Evolutionary conservation across 164 flowering plant species (phyloP).

Genomic region (Dillenia turbinata): DNA sequence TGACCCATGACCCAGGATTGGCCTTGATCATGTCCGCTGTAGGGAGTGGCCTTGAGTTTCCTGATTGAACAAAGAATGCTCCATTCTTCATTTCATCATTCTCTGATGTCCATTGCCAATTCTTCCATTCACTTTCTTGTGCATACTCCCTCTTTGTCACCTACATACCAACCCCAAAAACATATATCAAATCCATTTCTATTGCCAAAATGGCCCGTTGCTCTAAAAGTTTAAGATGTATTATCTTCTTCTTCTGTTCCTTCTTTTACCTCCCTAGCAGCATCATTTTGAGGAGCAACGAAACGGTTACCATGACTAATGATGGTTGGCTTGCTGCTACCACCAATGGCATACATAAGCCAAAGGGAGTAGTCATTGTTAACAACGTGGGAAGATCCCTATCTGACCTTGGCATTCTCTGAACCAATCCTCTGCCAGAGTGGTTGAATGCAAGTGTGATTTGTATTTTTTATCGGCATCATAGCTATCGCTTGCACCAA

Average conservation of each 20-base stretch:
- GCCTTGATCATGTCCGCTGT: conserved; percentile 26
- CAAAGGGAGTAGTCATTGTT: conserved; percentile 92
- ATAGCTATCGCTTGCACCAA: conserved; percentile 55
- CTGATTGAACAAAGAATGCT: conserved; percentile 57
- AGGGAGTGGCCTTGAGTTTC: conserved; percentile 14
- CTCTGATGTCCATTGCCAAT: conserved; percentile 77
- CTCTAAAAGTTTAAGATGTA: neutral
- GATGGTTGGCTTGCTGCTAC: conserved; percentile 75
- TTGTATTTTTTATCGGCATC: conserved; percentile 53
- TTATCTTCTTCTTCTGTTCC: neutral
- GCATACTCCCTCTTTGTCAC: conserved; percentile 74
- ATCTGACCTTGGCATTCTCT: conserved; percentile 90
- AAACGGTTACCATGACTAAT: conserved; percentile 84
- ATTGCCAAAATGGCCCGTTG: neutral
- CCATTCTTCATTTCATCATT: conserved; percentile 63
- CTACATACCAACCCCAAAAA: conserved; percentile 16
- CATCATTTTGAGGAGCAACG: conserved; percentile 43
- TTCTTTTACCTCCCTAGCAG: conserved; percentile 56
- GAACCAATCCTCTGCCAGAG: conserved; percentile 70
- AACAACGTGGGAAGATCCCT: conserved; percentile 76
- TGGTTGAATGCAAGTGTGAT: conserved; percentile 81
- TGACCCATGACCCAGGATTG: conserved; percentile 30
- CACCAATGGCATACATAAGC: conserved; percentile 91
- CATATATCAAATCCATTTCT: neutral
- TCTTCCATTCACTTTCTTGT: conserved; percentile 34